Evolutionary conservation across 164 flowering plant genomes (phyloP), one percentile per base, ranked within the genome.

Genomic region (Vitis cinerea): DNA sequence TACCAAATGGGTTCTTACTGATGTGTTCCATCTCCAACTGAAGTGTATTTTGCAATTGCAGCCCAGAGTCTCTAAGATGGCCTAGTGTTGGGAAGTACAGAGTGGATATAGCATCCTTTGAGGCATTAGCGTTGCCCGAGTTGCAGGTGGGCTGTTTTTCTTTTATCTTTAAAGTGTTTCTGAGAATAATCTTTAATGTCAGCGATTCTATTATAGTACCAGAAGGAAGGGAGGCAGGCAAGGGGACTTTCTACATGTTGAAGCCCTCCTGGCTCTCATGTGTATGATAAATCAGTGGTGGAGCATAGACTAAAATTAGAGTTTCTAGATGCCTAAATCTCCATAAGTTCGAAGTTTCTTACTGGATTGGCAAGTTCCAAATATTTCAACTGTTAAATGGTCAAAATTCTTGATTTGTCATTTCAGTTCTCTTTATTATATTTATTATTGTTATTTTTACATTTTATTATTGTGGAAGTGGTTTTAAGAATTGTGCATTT

Each of bases 61-160:
- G 98, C 69, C 59, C 87, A 27, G 91, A 90, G 74, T 83, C 90
- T 66, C 49, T 65, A 15, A 83, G 86, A 76, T 92, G 93, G 97
- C 97, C 98, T 7, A 83, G 57, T 74, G 98, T 94, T 56, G 97
- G 97, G 69, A 87, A 78, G 67, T 92, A 86, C 70, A 88, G 65
- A 81, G 94, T 92, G n/a, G 93, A 94, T 70, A 57, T 90, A 63
- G 81, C 90, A 31, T 89, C 98, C 9, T 94, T 94, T 67, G 97
- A 94, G 69, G 84, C 93, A 12, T 50, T 94, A 68, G 97, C 89
- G 15, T 80, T 92, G 79, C 97, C 97, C 2, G 91, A 89, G 76
- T 71, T 92, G 82, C 85, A 89, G 98, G 97, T 89, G 30, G n/a
- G 69, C 52, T 56, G 53, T 5, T 56, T n/a, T 29, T 57, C 27